Evolutionary conservation across 176 grass and related monocot genomes (phyloP), one percentile per base, ranked within the genome.

Genomic region (Aegilops longissima): DNA sequence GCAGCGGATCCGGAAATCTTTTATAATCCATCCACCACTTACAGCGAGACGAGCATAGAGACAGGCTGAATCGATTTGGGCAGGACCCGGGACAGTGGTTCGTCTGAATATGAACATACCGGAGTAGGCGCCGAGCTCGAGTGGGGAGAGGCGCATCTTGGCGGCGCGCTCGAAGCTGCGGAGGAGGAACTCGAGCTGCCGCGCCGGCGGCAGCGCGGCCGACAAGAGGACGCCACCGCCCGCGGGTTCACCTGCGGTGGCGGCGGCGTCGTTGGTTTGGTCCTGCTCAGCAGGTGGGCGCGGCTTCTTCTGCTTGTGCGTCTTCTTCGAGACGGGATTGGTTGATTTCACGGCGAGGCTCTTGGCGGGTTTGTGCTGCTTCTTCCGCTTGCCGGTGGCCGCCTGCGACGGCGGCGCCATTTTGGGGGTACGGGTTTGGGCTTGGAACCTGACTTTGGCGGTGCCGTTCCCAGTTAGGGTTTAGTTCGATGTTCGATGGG

Each of bases 131-230:
- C 91, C 92, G 51, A 98, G 88, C 87, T 98, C 96, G 25, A 98
- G 91, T 12, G 90, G 86, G 8, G 96, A 98, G 79, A 98, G 96
- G 78, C 93, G 94, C 65, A 92, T 86, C 84, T 95, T 98, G 25
- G 82, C 84, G 76, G 88, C 90, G 23, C 86, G 83, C 86, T 98
- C 90, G 89, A 92, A 95, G 84, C 74, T 86, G 45, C 92, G 90
- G 81, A 98, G 91, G 66, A 98, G 85, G 84, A 94, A 94, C 64
- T 79, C 77, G 13, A 98, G 86, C 88, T 98, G 96, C 79, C 85
- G 83, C 71, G 87, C 81, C 33, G 86, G 80, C 6, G 92, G 84
- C 67, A 77, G 65, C 4, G 69, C 49, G 59, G 93, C 89, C 66
- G 90, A 82, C 35, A 95, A 82, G 35, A 87, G 40, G 62, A 81